Base-by-base conservation (phyloP, 768 basidiomycete species). In the Mycena haematopus region DNA sequence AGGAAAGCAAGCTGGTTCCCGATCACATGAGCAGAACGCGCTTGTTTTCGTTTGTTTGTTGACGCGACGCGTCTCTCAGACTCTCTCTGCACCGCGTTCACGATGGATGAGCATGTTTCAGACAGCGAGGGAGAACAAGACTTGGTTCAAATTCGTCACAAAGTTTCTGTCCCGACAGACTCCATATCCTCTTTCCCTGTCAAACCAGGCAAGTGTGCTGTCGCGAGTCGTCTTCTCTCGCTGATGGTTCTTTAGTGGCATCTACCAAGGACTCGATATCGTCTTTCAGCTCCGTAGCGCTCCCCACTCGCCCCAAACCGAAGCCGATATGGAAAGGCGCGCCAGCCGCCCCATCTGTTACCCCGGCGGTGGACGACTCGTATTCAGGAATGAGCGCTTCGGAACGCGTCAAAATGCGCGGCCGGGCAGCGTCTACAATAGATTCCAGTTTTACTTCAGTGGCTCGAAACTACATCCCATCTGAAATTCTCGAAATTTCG, bases 61-160 rank as follows among this genome's bases (percentile, higher is more conserved):
- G 36, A 38, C 36, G 36, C 36, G 36, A 38, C 13, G 13, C 13
- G 36, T 38, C 29, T 31, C 29, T 9, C 29, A 31, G 29, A 31
- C 29, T 31, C 29, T 9, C 29, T 31, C 29, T 31, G 5, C 36
- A 42, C 17, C 38, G 10, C 19, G 10, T 7, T n/a, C 27, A 15
- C 45, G 9, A 64, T 64, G 62, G 55, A 62, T n/a, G 63, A 60
- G 17, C 58, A 58, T 21, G 62, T 67, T 13, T 57, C 65, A 17
- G 65, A 57, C 62, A 63, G 65, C 55, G 65, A 63, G 9, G 58
- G 19, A 24, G 65, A 67, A 24, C 58, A 64, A 24, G 53, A 63
- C n/a, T 27, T 58, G 52, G 44, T 24, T 8, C 6, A n/a, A 6
- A 9, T 19, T 17, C 33, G 6, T 29, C 35, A 35, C 14, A 22